Percentiles rank a stretch among this genome's conserved stretches.
These are phyloP conservation scores for Linum lewisii DNA, from an alignment of 345 rosid genomes.

Conservation along the genomic window DNA sequence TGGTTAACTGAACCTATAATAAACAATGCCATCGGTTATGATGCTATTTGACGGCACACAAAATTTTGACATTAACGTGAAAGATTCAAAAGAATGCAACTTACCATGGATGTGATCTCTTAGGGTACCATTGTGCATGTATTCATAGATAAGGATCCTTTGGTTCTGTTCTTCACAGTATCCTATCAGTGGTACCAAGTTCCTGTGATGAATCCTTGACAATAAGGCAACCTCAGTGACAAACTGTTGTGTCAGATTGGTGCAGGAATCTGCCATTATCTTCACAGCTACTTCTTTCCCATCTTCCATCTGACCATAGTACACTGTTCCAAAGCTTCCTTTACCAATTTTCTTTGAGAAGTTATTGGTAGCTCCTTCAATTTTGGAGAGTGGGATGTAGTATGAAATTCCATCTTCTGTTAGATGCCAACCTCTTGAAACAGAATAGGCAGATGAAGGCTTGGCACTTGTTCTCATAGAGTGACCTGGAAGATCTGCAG, in stretches of 20 bases:
- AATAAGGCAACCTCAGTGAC: slow-evolving; percentile 93
- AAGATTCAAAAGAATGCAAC: slow-evolving; percentile 1
- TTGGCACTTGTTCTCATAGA: slow-evolving; percentile 36
- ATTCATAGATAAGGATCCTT: slow-evolving; percentile 74
- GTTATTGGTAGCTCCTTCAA: slow-evolving; percentile 68
- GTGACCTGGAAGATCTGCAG: slow-evolving; percentile 28
- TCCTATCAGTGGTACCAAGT: slow-evolving; percentile 93
- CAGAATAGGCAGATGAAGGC: slow-evolving; percentile 42
- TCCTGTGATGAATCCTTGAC: slow-evolving; percentile 96
- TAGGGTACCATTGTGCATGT: slow-evolving; percentile 93
- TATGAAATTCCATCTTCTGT: slow-evolving; percentile 73
- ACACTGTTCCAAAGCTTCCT: slow-evolving; percentile 94
- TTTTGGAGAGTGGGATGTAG: slow-evolving; percentile 54
- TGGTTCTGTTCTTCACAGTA: slow-evolving; percentile 78
- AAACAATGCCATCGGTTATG: not conserved
- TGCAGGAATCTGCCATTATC: slow-evolving; percentile 64
- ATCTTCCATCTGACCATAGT: slow-evolving; percentile 87
- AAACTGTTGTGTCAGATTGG: slow-evolving; percentile 62
- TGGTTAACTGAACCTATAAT: slow-evolving; percentile 48
- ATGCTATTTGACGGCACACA: slow-evolving; percentile 2
- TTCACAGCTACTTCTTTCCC: slow-evolving; percentile 95
- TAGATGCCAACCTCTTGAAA: slow-evolving; percentile 52
- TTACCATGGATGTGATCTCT: slow-evolving; percentile 76
- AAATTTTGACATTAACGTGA: slow-evolving; percentile 1
- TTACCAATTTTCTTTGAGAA: slow-evolving; percentile 75